A percentile compares a stretch with the other conserved stretches of the same genome.
Evolutionary conservation across 2,329 filamentous ascomycete species (phyloP).

Genomic region (Phoma herbarum): DNA sequence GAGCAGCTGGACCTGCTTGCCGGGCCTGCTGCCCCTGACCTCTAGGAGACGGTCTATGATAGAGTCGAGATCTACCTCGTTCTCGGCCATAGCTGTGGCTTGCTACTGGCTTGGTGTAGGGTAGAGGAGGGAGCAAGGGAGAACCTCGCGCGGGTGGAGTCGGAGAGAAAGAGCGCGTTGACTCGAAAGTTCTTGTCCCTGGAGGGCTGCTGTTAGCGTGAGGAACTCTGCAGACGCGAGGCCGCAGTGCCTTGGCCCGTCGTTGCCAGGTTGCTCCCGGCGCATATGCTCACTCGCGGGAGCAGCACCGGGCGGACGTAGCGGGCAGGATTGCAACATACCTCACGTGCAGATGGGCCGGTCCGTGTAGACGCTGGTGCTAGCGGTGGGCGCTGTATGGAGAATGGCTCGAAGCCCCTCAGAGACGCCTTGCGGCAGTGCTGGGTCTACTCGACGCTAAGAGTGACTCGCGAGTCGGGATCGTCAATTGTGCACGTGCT

Average conservation of each 20-base stretch:
- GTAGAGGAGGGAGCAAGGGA: slow-evolving; percentile 43
- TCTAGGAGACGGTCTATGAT: slow-evolving; percentile 99
- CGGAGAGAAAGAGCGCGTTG: slow-evolving; percentile 38
- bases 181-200: slow-evolving; percentile 33
- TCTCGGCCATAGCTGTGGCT: slow-evolving; percentile 72
- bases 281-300: slow-evolving; percentile 4
- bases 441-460: slow-evolving; percentile 47
- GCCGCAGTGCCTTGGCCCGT: slow-evolving; percentile 25
- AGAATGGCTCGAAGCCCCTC: slow-evolving; percentile 54
- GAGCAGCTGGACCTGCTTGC: slow-evolving; percentile 97
- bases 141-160: slow-evolving; percentile 46
- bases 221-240: slow-evolving; percentile 17
- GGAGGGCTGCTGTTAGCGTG: slow-evolving; percentile 33
- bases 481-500: slow-evolving; percentile 42
- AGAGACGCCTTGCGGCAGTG: slow-evolving; percentile 47
- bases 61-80: slow-evolving; percentile 97
- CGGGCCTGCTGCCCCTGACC: slow-evolving; percentile 95
- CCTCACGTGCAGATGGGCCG: slow-evolving; percentile 40
- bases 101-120: slow-evolving; percentile 42
- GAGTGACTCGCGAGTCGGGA: slow-evolving; percentile 33
- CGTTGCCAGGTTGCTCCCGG: slow-evolving; percentile 18
- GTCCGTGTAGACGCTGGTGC: slow-evolving; percentile 30
- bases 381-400: slow-evolving; percentile 39
- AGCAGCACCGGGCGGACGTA: neutral
- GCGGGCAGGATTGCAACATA: slow-evolving; percentile 32